Conservation (phyloP, 1,284 basidiomycete genomes). For the Tilletia horrida region DNA sequence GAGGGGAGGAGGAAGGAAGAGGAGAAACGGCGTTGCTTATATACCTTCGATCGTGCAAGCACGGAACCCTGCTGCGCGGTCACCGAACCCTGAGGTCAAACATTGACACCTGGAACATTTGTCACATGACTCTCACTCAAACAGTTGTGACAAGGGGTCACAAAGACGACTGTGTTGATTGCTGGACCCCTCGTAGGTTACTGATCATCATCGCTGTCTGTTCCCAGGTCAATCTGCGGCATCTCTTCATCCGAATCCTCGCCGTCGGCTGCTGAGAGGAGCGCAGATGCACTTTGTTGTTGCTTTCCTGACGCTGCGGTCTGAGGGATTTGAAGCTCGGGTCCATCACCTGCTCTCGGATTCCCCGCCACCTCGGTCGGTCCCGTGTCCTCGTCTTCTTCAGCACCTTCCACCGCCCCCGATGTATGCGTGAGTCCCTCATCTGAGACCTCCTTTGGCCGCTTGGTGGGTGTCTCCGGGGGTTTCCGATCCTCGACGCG, state of each 20-base stretch:
- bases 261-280: neutral
- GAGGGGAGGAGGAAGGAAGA: neutral
- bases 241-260: conserved; percentile 5
- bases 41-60: neutral
- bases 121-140: too few relatives aligned
- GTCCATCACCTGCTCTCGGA: too few relatives aligned
- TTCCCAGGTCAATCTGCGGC: conserved; percentile 6
- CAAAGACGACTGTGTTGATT: too few relatives aligned
- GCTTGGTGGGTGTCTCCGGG: neutral
- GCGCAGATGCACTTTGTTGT: neutral
- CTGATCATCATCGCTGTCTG: neutral
- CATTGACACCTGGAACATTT: too few relatives aligned
- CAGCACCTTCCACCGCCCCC: neutral
- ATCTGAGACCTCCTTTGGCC: neutral
- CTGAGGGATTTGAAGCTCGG: too few relatives aligned
- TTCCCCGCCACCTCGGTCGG: too few relatives aligned
- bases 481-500: neutral
- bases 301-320: neutral
- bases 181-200: neutral
- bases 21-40: neutral
- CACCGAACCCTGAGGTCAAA: too few relatives aligned
- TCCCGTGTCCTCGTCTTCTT: neutral
- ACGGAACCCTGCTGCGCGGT: too few relatives aligned
- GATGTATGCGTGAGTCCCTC: neutral
- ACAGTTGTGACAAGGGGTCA: too few relatives aligned